These are phyloP conservation scores for Bipolaris oryzae DNA, from an alignment of 2,329 filamentous ascomycete genomes.

Conservation along the genomic window DNA sequence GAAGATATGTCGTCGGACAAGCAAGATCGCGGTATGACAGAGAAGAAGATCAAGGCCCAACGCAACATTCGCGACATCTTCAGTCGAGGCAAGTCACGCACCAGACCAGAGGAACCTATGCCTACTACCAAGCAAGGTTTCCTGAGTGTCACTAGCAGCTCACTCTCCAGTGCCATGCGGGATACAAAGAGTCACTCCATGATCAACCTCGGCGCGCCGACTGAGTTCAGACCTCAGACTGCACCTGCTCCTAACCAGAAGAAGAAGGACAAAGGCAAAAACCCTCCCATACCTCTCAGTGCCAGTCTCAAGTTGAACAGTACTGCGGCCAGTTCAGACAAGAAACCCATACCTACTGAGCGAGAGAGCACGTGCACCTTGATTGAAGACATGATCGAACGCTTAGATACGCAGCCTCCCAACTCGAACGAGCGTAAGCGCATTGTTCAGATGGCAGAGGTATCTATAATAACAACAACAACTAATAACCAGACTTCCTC, in stretches of 20 bases:
- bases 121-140: conserved; percentile 23
- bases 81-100: conserved; percentile 17
- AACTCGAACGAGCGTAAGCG: conserved; percentile 23
- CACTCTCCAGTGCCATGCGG: conserved; percentile 28
- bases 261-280: background rate
- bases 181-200: conserved; percentile 28
- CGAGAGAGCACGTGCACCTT: background rate
- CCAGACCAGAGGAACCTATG: conserved; percentile 1
- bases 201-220: conserved; percentile 7
- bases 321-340: background rate
- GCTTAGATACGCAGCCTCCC: conserved; percentile 13
- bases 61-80: conserved; percentile 37
- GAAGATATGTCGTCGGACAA: background rate
- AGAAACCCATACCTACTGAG: background rate
- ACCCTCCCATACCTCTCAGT: background rate
- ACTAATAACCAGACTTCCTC: background rate
- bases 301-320: background rate
- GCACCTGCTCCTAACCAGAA: background rate
- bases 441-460: conserved; percentile 35
- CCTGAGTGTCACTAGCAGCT: conserved; percentile 20
- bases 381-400: conserved; percentile 23
- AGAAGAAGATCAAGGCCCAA: conserved; percentile 26
- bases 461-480: conserved; percentile 2
- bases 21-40: background rate
- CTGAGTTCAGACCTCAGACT: conserved; percentile 5